Evolutionary conservation across 129 eudicot genomes (phyloP).

Genomic region (Arctium lappa): DNA sequence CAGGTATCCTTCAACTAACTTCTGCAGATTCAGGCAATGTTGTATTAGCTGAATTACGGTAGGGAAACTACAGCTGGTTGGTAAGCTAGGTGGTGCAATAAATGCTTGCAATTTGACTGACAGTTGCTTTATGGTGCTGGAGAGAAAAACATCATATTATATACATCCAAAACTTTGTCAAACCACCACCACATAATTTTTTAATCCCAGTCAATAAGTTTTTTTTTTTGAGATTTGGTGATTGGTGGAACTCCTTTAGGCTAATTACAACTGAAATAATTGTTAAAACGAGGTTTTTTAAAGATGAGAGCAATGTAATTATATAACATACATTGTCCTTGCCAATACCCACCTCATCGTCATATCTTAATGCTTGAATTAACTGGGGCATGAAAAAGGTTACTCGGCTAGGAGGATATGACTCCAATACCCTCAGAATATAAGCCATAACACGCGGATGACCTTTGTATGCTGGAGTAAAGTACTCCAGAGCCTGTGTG

Average conservation of each 20-base stretch:
- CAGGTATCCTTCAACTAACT: slow-evolving; percentile 90
- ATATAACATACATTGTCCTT: background rate
- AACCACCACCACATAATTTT: background rate
- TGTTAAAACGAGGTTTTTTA: background rate
- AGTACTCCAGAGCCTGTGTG: slow-evolving; percentile 92
- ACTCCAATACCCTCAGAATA: slow-evolving; percentile 92
- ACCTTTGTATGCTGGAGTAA: slow-evolving; percentile 94
- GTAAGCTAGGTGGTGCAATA: background rate
- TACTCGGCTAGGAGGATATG: slow-evolving; percentile 91
- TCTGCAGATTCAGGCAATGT: slow-evolving; percentile 44
- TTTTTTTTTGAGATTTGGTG: background rate
- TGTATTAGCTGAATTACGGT: background rate
- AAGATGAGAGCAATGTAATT: slow-evolving; percentile 3
- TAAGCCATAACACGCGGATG: slow-evolving; percentile 99
- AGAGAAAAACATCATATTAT: background rate
- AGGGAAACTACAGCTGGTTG: background rate
- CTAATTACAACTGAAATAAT: background rate
- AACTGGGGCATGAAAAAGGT: slow-evolving; percentile 99
- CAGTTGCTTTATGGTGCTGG: slow-evolving; percentile 1
- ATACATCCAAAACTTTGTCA: background rate
- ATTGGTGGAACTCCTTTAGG: background rate
- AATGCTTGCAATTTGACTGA: background rate
- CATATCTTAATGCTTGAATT: slow-evolving; percentile 88
- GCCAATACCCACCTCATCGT: slow-evolving; percentile 61
- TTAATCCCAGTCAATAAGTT: background rate